Evolutionary conservation across 2,329 filamentous ascomycete genomes (phyloP).

Genomic region (Sclerotiophoma versabilis): DNA sequence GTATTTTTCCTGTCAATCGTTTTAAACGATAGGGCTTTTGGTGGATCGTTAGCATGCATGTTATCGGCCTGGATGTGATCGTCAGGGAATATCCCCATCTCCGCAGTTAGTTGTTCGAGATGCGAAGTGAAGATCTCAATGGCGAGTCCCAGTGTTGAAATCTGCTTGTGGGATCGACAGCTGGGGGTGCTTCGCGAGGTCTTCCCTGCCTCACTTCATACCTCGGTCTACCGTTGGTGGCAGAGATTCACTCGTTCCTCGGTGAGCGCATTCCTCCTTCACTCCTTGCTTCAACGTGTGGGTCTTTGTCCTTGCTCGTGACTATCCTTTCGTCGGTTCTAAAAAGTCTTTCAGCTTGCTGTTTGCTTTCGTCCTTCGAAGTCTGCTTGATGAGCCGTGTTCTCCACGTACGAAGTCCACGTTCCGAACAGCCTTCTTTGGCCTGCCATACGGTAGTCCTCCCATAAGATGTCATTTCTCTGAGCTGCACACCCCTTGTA

Average conservation of each 20-base stretch:
- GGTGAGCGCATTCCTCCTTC: not conserved
- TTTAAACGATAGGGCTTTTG: not conserved
- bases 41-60: not conserved
- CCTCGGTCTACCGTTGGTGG: not conserved
- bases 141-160: not conserved
- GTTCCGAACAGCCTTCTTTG: too few relatives aligned
- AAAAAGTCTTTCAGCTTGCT: too few relatives aligned
- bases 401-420: too few relatives aligned
- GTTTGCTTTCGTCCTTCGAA: too few relatives aligned
- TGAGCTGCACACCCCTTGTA: too few relatives aligned
- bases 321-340: not conserved
- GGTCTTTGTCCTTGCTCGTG: not conserved
- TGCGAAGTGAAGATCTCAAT: not conserved
- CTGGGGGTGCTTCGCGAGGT: not conserved
- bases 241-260: too few relatives aligned
- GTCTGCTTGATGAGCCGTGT: not conserved
- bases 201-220: not conserved
- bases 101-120: constrained; percentile 1
- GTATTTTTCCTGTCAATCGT: not conserved
- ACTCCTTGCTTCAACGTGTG: not conserved
- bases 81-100: not conserved
- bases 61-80: not conserved
- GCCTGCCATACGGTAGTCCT: too few relatives aligned
- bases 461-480: too few relatives aligned
- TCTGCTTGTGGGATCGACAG: not conserved